Percentiles rank a stretch among this genome's conserved stretches.
These are phyloP conservation scores for Exserohilum rostratum DNA, from an alignment of 2,329 filamentous ascomycete species.

Conservation along the genomic window DNA sequence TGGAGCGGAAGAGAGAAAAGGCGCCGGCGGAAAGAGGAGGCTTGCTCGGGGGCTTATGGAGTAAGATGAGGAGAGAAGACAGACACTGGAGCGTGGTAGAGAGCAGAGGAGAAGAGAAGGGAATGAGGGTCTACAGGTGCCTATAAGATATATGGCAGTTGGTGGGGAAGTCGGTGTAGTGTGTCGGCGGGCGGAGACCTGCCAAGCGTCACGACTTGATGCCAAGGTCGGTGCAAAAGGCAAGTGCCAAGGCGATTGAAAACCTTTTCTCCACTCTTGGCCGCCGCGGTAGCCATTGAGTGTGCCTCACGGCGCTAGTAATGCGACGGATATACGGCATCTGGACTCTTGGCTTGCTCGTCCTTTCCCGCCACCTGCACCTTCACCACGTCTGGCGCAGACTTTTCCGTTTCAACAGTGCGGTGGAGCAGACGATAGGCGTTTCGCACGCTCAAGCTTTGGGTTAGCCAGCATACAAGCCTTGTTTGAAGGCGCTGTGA, in stretches of 20 bases:
- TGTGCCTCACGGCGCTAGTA: neutral
- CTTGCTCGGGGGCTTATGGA: neutral
- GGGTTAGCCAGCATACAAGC: neutral
- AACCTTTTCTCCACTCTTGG: constrained; percentile 10
- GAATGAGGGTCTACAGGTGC: neutral
- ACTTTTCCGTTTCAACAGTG: neutral
- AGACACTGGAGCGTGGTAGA: neutral
- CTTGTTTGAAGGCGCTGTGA: neutral
- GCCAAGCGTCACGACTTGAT: constrained; percentile 4
- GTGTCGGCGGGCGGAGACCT: neutral
- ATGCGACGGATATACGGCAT: constrained; percentile 9
- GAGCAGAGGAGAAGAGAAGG: neutral
- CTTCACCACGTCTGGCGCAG: neutral
- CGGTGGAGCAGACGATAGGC: constrained; percentile 2
- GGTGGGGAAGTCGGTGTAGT: constrained; percentile 5
- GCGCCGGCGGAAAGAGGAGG: constrained; percentile 1
- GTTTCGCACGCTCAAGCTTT: constrained; percentile 3
- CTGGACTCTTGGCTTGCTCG: constrained; percentile 3
- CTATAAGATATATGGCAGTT: neutral
- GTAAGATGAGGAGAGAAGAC: neutral
- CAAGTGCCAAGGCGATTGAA: constrained; percentile 2
- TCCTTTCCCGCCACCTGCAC: constrained; percentile 3
- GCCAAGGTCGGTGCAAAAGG: constrained; percentile 6
- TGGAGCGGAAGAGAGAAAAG: neutral
- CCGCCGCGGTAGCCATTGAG: constrained; percentile 2